A percentile compares a stretch with the other conserved stretches of the same genome.
Conservation (phyloP, 495 filamentous ascomycete species). For the Pseudomonodictys pantanalensis region DNA sequence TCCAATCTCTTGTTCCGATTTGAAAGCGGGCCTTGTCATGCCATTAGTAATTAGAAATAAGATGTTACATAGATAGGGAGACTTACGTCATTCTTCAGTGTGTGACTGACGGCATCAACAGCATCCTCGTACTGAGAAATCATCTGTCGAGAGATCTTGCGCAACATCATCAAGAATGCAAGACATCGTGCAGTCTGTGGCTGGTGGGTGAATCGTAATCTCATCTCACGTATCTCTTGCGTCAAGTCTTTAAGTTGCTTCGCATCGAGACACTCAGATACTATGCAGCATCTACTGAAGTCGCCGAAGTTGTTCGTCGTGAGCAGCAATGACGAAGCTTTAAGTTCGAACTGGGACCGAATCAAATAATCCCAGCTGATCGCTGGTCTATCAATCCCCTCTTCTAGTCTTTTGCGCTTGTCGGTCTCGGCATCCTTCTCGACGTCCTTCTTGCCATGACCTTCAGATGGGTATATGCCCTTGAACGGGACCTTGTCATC, state of each 20-base stretch:
- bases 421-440: background rate
- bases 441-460: background rate
- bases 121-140: background rate
- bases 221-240: background rate
- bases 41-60: background rate
- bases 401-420: background rate
- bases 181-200: slow-evolving; percentile 14
- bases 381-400: background rate
- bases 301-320: slow-evolving; percentile 13
- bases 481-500: too few species aligned
- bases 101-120: slow-evolving; percentile 1
- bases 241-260: background rate
- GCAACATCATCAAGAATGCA: background rate
- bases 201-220: slow-evolving; percentile 7
- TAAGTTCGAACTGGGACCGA: background rate
- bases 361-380: background rate
- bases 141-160: background rate
- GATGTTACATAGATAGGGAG: background rate
- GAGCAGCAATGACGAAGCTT: slow-evolving; percentile 5
- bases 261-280: slow-evolving; percentile 1
- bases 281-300: slow-evolving; percentile 7
- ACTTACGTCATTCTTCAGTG: background rate
- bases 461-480: background rate
- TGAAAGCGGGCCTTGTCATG: background rate
- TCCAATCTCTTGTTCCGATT: background rate